phyloP scores from a whole-genome alignment of 176 grass and related monocot genomes.

The Carex myosuroides region DNA sequence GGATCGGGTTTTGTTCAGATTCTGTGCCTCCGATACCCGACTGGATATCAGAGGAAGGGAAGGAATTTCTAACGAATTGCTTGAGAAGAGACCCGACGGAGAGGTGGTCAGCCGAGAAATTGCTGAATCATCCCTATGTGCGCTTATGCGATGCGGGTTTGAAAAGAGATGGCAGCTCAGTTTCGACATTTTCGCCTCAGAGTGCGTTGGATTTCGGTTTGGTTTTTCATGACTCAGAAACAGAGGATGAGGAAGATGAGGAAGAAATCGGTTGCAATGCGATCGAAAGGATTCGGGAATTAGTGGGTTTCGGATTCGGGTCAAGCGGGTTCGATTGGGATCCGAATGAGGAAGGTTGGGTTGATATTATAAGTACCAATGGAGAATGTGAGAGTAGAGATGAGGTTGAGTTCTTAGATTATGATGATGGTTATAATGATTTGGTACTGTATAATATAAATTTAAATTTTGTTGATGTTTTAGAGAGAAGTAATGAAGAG shows the following conservation, averaged over 20 bases:
- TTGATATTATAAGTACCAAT: background rate
- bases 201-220: slow-evolving; percentile 33
- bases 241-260: slow-evolving; percentile 39
- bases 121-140: slow-evolving; percentile 25
- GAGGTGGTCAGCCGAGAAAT: slow-evolving; percentile 27
- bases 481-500: too few species aligned
- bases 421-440: too few species aligned
- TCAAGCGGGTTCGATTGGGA: background rate
- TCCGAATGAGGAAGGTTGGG: slow-evolving; percentile 1
- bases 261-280: background rate
- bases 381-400: background rate
- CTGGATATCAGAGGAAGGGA: slow-evolving; percentile 28
- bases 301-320: background rate
- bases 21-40: slow-evolving; percentile 24
- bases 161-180: background rate
- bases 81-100: slow-evolving; percentile 25
- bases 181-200: slow-evolving; percentile 31
- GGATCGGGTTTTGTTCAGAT: slow-evolving; percentile 32
- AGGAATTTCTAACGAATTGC: slow-evolving; percentile 30
- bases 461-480: too few species aligned
- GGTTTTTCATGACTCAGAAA: slow-evolving; percentile 31
- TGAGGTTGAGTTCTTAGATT: too few species aligned
- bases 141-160: background rate
- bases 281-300: background rate
- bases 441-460: too few species aligned